Percentiles rank a stretch among this genome's conserved stretches.
These are phyloP conservation scores for Tricholoma flavovirens DNA, from an alignment of 768 basidiomycete genomes.

Conservation along the genomic window DNA sequence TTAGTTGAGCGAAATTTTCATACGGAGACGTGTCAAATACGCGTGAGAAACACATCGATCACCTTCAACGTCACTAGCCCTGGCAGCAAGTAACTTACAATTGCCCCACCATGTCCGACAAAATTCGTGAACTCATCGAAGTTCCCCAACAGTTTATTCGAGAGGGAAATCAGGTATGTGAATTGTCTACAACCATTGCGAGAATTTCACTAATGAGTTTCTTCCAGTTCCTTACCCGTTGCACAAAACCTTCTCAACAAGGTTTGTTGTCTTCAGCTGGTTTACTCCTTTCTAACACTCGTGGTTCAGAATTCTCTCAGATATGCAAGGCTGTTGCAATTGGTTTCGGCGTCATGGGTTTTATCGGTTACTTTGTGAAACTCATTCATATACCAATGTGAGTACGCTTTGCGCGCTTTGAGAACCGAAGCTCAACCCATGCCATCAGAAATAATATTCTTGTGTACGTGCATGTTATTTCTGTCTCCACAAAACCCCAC, in stretches of 20 bases:
- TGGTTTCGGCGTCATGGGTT: slow-evolving; percentile 98
- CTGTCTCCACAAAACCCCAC: slow-evolving; percentile 7
- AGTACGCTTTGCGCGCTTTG: slow-evolving; percentile 29
- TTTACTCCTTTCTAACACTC: not conserved
- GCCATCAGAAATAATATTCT: slow-evolving; percentile 85
- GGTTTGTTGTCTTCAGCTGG: slow-evolving; percentile 43
- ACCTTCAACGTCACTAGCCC: slow-evolving; percentile 14
- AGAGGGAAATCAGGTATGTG: slow-evolving; percentile 85
- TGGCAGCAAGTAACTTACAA: slow-evolving; percentile 26
- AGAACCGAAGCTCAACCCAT: not conserved
- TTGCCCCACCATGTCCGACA: slow-evolving; percentile 72
- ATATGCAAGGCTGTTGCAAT: slow-evolving; percentile 96
- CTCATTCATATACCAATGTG: slow-evolving; percentile 98
- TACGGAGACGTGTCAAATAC: slow-evolving; percentile 24
- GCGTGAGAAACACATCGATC: slow-evolving; percentile 27
- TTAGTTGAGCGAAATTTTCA: slow-evolving; percentile 13
- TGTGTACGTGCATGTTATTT: slow-evolving; percentile 61
- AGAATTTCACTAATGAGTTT: slow-evolving; percentile 8
- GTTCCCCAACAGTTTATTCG: slow-evolving; percentile 87
- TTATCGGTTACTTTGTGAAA: slow-evolving; percentile 98
- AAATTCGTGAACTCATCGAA: slow-evolving; percentile 84
- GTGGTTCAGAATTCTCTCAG: slow-evolving; percentile 75
- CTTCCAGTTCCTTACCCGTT: slow-evolving; percentile 86
- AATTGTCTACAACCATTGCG: not conserved
- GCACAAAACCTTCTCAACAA: slow-evolving; percentile 95